These are phyloP conservation scores for Herpetomonas tarakana DNA, from an alignment of 208 protist species.

Conservation along the genomic window DNA sequence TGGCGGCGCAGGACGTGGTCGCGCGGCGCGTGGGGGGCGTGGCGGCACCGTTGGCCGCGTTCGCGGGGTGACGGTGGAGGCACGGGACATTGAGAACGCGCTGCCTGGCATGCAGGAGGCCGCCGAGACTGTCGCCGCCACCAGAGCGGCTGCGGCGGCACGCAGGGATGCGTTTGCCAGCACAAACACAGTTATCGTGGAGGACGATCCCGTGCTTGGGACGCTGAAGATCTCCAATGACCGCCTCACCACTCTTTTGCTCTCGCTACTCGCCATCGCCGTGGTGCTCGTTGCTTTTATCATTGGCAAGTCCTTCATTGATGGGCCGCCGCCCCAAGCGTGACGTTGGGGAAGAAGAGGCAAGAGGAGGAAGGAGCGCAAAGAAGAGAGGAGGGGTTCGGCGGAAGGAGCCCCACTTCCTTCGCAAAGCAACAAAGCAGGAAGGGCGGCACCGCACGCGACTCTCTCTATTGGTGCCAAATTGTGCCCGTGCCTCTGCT, in stretches of 20 bases:
- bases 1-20: constrained; percentile 14
- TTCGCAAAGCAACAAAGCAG: too few species aligned
- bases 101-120: constrained; percentile 1
- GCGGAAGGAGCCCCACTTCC: too few species aligned
- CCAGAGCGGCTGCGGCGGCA: background rate
- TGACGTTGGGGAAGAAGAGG: too few species aligned
- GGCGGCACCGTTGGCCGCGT: constrained; percentile 10
- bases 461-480: too few species aligned
- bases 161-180: background rate
- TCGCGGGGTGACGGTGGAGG: background rate
- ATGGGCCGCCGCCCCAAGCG: background rate
- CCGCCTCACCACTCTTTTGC: constrained; percentile 23
- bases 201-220: background rate
- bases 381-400: too few species aligned
- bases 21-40: constrained; percentile 10
- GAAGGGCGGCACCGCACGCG: too few species aligned
- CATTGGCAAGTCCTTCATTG: constrained; percentile 1
- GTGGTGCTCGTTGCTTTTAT: constrained; percentile 16
- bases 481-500: too few species aligned
- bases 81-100: background rate
- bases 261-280: constrained; percentile 31
- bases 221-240: constrained; percentile 8
- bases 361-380: too few species aligned
- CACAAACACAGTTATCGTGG: background rate
- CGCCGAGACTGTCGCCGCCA: background rate